Base-by-base conservation (phyloP, 2,329 filamentous ascomycete species). In the Cytospora mali region DNA sequence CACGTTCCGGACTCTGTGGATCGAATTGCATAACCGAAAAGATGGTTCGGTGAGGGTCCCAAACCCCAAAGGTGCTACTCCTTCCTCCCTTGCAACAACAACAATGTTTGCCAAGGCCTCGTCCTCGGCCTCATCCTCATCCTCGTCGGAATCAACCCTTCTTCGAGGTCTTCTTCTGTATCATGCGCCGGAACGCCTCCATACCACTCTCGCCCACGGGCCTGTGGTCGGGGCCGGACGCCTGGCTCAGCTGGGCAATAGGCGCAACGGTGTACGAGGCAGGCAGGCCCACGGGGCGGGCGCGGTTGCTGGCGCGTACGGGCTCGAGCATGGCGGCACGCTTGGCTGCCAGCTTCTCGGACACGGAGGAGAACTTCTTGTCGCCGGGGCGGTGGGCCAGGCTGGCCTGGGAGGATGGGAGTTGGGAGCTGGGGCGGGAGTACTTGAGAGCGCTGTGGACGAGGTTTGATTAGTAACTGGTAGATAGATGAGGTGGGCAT, bases 141-240 rank as follows among this genome's bases (percentile, higher is more conserved):
- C 52, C n/a, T n/a, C 18, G 18, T 14, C 35, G 9, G 6, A 27
- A 23, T 23, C n/a, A 25, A 6, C 48, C 52, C 27, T 61, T 49
- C 29, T 56, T 64, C 76, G 84, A 85, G 77, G 87, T 88, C 66
- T 80, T 80, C 75, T 85, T 88, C 69, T 85, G 81, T 11, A 84
- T 87, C 81, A 89, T 88, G 75, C 81, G 86, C 66, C 84, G 80
- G 76, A 89, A 89, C 1, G 86, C 86, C 67, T 88, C 86, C 73
- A 85, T 79, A 63, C 86, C 86, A 65, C 80, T 81, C n/a, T 85
- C 81, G 57, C 86, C 86, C 66, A 88, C 83, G 13, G 86, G 86
- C 49, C 84, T 79, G 66, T 84, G 84, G 66, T 85, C 84, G 6
- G 35, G 28, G 65, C 80, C 81, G 27, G 85, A 80, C 66, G 88